These are phyloP conservation scores for Trifolium repens DNA, from an alignment of 306 rosid species.

Conservation along the genomic window DNA sequence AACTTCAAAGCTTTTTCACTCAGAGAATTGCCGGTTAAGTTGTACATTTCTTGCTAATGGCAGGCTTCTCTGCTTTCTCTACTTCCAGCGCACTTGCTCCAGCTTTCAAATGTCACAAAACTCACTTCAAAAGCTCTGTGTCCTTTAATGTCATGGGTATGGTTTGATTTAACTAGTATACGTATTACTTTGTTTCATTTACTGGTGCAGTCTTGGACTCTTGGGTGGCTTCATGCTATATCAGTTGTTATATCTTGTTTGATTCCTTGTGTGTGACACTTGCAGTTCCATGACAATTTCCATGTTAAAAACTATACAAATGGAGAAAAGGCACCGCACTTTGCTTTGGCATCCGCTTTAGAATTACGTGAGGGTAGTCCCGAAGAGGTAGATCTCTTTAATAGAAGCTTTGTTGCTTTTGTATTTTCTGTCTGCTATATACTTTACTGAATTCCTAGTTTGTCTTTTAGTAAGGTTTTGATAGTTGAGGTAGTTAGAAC, in stretches of 20 bases:
- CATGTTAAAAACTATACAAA: slow-evolving; percentile 53
- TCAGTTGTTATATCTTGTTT: slow-evolving; percentile 38
- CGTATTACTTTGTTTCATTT: slow-evolving; percentile 36
- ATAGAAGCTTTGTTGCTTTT: slow-evolving; percentile 22
- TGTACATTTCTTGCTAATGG: slow-evolving; percentile 49
- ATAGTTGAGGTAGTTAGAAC: neutral
- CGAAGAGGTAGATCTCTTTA: slow-evolving; percentile 75
- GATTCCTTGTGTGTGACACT: slow-evolving; percentile 40
- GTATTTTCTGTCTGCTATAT: slow-evolving; percentile 8
- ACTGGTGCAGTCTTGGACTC: slow-evolving; percentile 25
- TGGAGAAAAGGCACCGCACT: slow-evolving; percentile 36
- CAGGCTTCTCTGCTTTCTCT: slow-evolving; percentile 94
- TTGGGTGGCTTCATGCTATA: slow-evolving; percentile 26
- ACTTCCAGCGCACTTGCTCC: slow-evolving; percentile 70
- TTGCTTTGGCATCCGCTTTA: slow-evolving; percentile 46
- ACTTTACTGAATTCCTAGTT: slow-evolving; percentile 30
- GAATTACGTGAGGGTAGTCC: slow-evolving; percentile 72
- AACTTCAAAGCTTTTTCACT: slow-evolving; percentile 8
- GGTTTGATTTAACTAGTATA: slow-evolving; percentile 44
- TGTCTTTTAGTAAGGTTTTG: slow-evolving; percentile 31
- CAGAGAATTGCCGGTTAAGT: slow-evolving; percentile 28
- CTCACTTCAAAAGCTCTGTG: slow-evolving; percentile 61
- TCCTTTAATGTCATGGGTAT: slow-evolving; percentile 84
- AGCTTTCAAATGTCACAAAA: slow-evolving; percentile 56
- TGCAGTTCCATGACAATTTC: slow-evolving; percentile 83